Conservation (phyloP, 371 early-diverging fungal species). For the Apophysomyces elegans region DNA sequence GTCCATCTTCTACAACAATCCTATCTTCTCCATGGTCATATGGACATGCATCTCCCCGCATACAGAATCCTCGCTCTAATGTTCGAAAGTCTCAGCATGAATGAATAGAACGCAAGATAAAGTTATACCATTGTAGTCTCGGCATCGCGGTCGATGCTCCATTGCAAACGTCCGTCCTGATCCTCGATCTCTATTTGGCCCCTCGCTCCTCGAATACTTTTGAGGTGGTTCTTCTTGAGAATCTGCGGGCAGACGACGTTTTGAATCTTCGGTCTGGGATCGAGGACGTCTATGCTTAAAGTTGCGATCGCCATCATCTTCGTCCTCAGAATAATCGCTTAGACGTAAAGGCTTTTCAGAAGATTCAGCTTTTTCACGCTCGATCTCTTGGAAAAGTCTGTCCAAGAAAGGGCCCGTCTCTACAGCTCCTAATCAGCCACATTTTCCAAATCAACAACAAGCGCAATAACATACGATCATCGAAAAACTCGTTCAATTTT, state of each 20-base stretch:
- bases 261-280: constrained; percentile 22
- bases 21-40: constrained; percentile 80
- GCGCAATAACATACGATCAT: constrained; percentile 47
- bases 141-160: constrained; percentile 58
- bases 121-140: constrained; percentile 76
- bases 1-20: constrained; percentile 71
- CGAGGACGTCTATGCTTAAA: constrained; percentile 74
- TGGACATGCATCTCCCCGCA: constrained; percentile 82
- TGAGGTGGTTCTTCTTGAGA: not conserved
- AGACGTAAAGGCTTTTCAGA: constrained; percentile 23
- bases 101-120: not conserved
- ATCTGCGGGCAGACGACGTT: not conserved
- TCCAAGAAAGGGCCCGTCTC: constrained; percentile 73
- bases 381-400: constrained; percentile 56
- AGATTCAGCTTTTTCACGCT: constrained; percentile 13
- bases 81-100: not conserved
- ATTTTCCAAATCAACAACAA: constrained; percentile 10
- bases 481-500: constrained; percentile 56
- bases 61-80: constrained; percentile 74
- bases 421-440: constrained; percentile 23
- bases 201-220: constrained; percentile 19
- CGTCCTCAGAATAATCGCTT: constrained; percentile 63
- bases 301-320: constrained; percentile 72
- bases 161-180: constrained; percentile 36
- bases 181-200: constrained; percentile 23